Evolutionary conservation across 805 yeast genomes (phyloP).

Genomic region (Saturnispora ahearnii): DNA sequence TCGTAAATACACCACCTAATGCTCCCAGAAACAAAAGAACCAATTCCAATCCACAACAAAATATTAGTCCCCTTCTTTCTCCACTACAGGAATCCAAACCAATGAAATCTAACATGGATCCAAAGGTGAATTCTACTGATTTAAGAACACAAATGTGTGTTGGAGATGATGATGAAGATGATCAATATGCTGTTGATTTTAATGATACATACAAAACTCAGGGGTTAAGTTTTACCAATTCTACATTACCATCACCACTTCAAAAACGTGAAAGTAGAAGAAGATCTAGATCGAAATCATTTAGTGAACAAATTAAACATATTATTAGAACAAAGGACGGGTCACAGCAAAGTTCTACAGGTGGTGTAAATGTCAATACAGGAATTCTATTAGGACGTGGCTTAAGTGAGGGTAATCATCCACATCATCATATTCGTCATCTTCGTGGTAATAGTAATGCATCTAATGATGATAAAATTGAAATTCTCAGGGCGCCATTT

Average conservation of each 20-base stretch:
- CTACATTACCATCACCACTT: slow-evolving; percentile 12
- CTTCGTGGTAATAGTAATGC: slow-evolving; percentile 3
- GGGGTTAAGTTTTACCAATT: slow-evolving; percentile 10
- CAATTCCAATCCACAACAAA: background rate
- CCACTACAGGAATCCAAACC: background rate
- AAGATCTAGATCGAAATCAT: slow-evolving; percentile 29
- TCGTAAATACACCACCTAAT: background rate
- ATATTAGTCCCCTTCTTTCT: background rate
- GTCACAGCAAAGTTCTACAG: slow-evolving; percentile 8
- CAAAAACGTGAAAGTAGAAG: slow-evolving; percentile 8
- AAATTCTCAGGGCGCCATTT: background rate
- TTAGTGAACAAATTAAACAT: slow-evolving; percentile 36
- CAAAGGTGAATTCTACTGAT: slow-evolving; percentile 21
- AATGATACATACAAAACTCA: slow-evolving; percentile 16
- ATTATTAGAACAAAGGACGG: slow-evolving; percentile 29
- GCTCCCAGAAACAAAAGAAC: background rate
- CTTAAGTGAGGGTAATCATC: background rate
- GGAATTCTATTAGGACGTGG: slow-evolving; percentile 8
- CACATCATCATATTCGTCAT: background rate
- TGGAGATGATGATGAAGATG: slow-evolving; percentile 24
- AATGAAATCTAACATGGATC: slow-evolving; percentile 7
- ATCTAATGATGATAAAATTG: slow-evolving; percentile 3
- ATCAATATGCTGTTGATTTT: slow-evolving; percentile 20
- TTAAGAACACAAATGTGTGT: slow-evolving; percentile 24
- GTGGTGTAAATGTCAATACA: slow-evolving; percentile 5